Evolutionary conservation across 139 green algal species (phyloP).

Genomic region (Chlorella vulgaris): DNA sequence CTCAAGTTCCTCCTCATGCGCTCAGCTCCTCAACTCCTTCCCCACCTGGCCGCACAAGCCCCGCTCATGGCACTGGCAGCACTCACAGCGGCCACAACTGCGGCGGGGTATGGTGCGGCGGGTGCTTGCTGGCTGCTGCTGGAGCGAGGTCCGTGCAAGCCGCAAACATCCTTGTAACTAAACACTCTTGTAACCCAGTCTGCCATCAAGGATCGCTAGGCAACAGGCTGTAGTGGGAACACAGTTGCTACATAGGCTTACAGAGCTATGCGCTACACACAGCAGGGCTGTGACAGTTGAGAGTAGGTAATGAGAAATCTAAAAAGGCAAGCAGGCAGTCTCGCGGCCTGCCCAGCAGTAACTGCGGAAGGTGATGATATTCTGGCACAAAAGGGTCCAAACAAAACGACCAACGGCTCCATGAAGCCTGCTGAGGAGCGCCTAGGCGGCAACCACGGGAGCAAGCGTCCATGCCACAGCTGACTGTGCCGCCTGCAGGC

Average conservation of each 20-base stretch:
- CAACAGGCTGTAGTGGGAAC: neutral
- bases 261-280: no score
- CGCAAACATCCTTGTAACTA: neutral
- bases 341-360: no score
- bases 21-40: neutral
- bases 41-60: neutral
- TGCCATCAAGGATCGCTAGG: neutral
- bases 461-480: conserved; percentile 8
- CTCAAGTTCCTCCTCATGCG: neutral
- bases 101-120: neutral
- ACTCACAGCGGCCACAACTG: neutral
- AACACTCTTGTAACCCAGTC: neutral
- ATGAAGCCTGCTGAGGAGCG: neutral
- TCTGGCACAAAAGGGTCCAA: neutral
- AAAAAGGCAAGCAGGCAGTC: no score
- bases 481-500: conserved; percentile 2
- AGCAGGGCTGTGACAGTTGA: no score
- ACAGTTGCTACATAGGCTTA: no score
- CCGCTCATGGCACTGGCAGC: neutral
- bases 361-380: no score
- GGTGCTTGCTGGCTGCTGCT: neutral
- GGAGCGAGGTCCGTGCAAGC: neutral
- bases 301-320: no score
- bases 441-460: neutral
- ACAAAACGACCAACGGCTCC: neutral